phyloP scores from a whole-genome alignment of 176 grass and related monocot genomes.

The Otatea glauca region DNA sequence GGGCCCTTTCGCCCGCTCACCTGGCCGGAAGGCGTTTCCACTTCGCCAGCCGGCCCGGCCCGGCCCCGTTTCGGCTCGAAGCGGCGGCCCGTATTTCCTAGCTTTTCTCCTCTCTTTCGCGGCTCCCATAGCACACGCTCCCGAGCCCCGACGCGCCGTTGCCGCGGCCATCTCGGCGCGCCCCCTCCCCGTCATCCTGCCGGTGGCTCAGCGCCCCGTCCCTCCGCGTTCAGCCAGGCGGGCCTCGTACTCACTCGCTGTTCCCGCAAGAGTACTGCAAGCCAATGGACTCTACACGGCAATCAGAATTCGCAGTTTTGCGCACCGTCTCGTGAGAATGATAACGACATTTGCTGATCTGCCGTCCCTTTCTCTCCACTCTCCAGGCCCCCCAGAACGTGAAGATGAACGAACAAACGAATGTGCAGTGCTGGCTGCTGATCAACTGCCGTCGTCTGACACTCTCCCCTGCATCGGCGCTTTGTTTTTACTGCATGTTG shows the following conservation, averaged over 20 bases:
- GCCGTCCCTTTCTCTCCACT: background rate
- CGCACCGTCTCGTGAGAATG: background rate
- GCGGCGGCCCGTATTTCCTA: background rate
- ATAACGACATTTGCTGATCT: background rate
- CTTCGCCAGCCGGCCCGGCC: background rate
- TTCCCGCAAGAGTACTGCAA: background rate
- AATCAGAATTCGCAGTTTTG: background rate
- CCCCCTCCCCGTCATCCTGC: background rate
- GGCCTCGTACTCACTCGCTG: background rate
- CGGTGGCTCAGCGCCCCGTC: background rate
- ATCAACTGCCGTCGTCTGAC: slow-evolving; percentile 7
- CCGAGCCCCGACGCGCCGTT: background rate
- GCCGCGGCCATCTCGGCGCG: background rate
- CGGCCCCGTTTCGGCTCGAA: background rate
- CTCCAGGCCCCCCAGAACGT: background rate
- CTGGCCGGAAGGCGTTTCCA: background rate
- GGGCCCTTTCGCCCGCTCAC: background rate
- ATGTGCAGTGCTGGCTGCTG: background rate
- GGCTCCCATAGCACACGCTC: background rate
- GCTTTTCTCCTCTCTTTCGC: background rate
- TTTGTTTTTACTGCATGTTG: background rate
- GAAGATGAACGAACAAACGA: background rate
- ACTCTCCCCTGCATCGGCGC: background rate
- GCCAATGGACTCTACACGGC: background rate
- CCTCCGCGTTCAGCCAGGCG: background rate